Evolutionary conservation across 139 green algal genomes (phyloP).

Genomic region (Chlorella sp.): DNA sequence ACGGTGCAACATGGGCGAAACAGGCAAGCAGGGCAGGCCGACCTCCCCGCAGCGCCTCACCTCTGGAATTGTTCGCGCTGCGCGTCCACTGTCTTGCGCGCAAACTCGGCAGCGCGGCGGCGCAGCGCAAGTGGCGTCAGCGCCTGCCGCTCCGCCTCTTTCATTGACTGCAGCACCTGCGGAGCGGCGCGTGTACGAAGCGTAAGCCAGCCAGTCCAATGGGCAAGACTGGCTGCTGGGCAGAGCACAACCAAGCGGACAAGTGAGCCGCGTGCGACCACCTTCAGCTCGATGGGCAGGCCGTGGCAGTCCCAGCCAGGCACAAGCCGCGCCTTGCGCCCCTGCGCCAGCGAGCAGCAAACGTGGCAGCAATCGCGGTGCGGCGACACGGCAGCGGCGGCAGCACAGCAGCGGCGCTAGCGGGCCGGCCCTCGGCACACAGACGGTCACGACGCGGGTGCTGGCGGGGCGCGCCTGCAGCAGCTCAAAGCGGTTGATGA

Average conservation of each 20-base stretch:
- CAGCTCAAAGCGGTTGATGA: slow-evolving; percentile 77
- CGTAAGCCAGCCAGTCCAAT: not conserved
- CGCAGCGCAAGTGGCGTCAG: slow-evolving; percentile 87
- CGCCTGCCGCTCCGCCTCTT: slow-evolving; percentile 55
- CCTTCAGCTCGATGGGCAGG: slow-evolving; percentile 99
- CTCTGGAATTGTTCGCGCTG: slow-evolving; percentile 93
- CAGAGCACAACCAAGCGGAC: not conserved
- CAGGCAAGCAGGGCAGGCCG: not conserved
- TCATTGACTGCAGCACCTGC: slow-evolving; percentile 80
- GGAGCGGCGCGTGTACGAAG: not conserved
- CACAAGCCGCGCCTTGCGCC: slow-evolving; percentile 79
- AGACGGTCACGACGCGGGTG: too few species aligned
- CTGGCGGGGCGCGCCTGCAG: slow-evolving; percentile 32
- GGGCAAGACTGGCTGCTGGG: not conserved
- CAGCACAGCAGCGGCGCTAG: too few species aligned
- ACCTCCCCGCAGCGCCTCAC: slow-evolving; percentile 23
- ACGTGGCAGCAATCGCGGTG: too few species aligned
- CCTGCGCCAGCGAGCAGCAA: slow-evolving; percentile 61
- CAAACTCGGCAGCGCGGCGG: slow-evolving; percentile 86
- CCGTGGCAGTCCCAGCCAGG: slow-evolving; percentile 99
- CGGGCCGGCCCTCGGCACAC: too few species aligned
- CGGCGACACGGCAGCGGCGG: too few species aligned
- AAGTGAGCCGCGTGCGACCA: too few species aligned
- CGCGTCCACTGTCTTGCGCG: slow-evolving; percentile 83
- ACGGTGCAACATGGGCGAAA: not conserved